These are phyloP conservation scores for Centella asiatica DNA, from an alignment of 129 eudicot genomes.

Conservation along the genomic window DNA sequence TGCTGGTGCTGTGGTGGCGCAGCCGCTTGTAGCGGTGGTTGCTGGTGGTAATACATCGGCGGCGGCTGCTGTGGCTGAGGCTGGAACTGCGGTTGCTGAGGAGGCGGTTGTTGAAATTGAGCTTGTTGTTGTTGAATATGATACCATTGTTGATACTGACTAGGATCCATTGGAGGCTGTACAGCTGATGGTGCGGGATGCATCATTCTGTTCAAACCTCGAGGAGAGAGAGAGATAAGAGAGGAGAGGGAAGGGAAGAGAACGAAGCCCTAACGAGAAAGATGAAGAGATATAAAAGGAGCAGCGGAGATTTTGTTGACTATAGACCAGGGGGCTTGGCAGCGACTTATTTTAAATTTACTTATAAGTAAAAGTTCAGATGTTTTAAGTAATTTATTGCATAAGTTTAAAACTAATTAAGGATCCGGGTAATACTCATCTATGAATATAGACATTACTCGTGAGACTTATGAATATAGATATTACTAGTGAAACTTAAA, in stretches of 20 bases:
- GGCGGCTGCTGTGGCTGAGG: conserved; percentile 31
- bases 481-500: too few relatives aligned
- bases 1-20: conserved; percentile 20
- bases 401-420: too few relatives aligned
- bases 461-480: too few relatives aligned
- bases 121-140: conserved; percentile 25
- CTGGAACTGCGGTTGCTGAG: conserved; percentile 23
- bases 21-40: conserved; percentile 32
- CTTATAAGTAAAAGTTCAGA: too few relatives aligned
- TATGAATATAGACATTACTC: too few relatives aligned
- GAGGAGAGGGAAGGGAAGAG: conserved; percentile 12
- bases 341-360: too few relatives aligned
- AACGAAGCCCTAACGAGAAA: conserved; percentile 26
- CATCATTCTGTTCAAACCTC: conserved; percentile 33
- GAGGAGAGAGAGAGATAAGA: conserved; percentile 8
- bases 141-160: conserved; percentile 38
- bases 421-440: too few relatives aligned
- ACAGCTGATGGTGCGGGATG: conserved; percentile 36
- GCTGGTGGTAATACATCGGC: conserved; percentile 49
- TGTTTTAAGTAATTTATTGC: too few relatives aligned
- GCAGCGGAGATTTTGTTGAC: too few relatives aligned
- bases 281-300: too few relatives aligned
- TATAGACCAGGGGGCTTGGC: too few relatives aligned
- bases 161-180: conserved; percentile 39
- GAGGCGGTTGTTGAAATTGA: conserved; percentile 23